Base-by-base conservation (phyloP, 345 rosid species). In the Cardamine chenopodiifolia region DNA sequence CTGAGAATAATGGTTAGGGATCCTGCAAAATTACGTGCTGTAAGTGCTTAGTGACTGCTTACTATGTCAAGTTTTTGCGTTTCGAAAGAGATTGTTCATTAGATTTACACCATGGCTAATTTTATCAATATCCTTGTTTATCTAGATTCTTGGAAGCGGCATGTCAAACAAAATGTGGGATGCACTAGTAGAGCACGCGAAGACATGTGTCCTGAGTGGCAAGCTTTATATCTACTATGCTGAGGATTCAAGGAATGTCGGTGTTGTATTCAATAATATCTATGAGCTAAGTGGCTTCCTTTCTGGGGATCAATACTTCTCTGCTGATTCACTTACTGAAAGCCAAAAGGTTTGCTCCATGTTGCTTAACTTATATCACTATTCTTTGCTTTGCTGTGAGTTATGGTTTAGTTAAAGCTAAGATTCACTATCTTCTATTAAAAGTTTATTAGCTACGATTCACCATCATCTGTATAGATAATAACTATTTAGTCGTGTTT, bases 141-240 rank as follows among this genome's bases (percentile, higher is more conserved):
- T 81, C 66, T 80, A 95, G 99, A 88, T 86, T 85, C 96, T 95
- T 57, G 99, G 99, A 63, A 88, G 94, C 50, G 99, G 99, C n/a
- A 95, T 95, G 98, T 92, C 99, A 72, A 95, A 92, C 85, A 92
- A 87, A 86, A 95, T 95, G 99, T 95, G 99, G 99, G 99, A 95
- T 0, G 96, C 98, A 71, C 88, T 95, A 66, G 60, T 87, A 71
- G 98, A 95, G 62, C 99, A 95, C 52, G 96, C 99, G 9, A 95
- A 95, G 88, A 95, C 99, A 23, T 95, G 99, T 78, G 96, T 80
- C 74, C 88, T 87, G 23, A 70, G 89, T 57, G 86, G 96, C 63
- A 95, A 92, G 85, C 81, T 88, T 67, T 90, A 95, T 78, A 83
- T 95, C 67, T 95, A 86, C 77, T 87, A 92, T 76, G 70, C 98